Percentiles rank a stretch among this genome's conserved stretches.
Conservation (phyloP, 78 protist species). For the Goniomonas avonlea region DNA sequence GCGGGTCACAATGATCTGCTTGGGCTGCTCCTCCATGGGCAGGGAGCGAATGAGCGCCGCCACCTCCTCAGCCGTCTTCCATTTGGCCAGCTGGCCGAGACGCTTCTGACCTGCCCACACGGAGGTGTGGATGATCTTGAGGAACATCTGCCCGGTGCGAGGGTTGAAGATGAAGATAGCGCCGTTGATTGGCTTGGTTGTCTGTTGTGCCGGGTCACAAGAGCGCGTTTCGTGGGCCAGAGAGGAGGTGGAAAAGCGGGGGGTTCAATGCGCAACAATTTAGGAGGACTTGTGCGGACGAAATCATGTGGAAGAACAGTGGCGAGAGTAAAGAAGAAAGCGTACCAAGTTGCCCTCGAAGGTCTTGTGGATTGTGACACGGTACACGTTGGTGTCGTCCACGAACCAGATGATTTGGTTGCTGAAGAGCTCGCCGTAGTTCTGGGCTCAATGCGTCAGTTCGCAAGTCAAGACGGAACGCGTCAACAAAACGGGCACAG, state of each 20-base stretch:
- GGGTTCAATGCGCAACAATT: no score
- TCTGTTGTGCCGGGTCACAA: no score
- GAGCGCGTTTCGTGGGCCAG: no score
- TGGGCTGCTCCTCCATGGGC: conserved; percentile 98
- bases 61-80: conserved; percentile 91
- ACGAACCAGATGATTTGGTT: conserved; percentile 92
- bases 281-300: no score
- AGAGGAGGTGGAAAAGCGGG: no score
- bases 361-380: conserved; percentile 97
- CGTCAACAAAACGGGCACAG: no score
- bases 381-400: conserved; percentile 99
- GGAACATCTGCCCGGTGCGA: conserved; percentile 96
- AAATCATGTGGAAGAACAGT: no score
- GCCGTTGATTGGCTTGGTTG: conserved; percentile 98
- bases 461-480: no score
- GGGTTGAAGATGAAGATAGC: conserved; percentile 99
- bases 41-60: conserved; percentile 97
- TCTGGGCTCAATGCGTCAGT: no score
- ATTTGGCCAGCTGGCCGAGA: conserved; percentile 95
- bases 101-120: conserved; percentile 99
- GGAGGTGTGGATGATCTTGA: conserved; percentile 96
- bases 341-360: conserved; percentile 83
- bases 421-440: conserved; percentile 94
- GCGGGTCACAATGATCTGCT: conserved; percentile 96
- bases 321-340: no score